Conservation (phyloP, 192 early-diverging fungal genomes). For the Endogone sp. region DNA sequence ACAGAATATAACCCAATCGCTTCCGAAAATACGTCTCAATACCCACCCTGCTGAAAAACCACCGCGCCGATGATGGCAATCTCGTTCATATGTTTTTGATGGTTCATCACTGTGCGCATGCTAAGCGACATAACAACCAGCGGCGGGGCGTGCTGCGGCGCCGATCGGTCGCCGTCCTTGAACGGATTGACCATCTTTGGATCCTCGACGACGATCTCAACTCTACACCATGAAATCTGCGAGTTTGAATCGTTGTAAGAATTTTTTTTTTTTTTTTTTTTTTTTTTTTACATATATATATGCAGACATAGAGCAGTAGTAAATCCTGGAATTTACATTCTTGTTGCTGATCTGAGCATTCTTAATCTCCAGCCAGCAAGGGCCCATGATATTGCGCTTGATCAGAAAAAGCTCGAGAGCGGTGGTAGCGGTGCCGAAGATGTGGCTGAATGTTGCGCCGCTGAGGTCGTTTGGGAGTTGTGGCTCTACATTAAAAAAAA, state of each 20-base stretch:
- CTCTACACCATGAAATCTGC: conserved; percentile 87
- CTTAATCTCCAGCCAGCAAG: conserved; percentile 83
- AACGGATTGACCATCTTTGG: conserved; percentile 66
- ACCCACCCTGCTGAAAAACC: conserved; percentile 65
- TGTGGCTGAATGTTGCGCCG: conserved; percentile 76
- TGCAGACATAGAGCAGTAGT: background rate
- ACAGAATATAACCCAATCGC: background rate
- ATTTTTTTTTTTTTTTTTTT: background rate
- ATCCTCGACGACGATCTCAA: conserved; percentile 63
- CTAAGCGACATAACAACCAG: conserved; percentile 85
- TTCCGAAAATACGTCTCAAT: background rate
- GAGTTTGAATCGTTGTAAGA: no score
- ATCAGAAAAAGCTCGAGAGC: conserved; percentile 93
- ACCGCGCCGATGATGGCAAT: conserved; percentile 75
- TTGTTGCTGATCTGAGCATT: conserved; percentile 44
- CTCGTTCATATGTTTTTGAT: conserved; percentile 81
- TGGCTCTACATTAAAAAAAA: conserved; percentile 41
- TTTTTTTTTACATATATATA: no score
- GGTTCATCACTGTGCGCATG: conserved; percentile 80
- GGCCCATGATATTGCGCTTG: conserved; percentile 94
- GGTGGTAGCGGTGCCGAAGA: conserved; percentile 84
- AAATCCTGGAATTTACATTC: conserved; percentile 31
- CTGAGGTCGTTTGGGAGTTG: conserved; percentile 48
- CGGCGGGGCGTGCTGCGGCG: conserved; percentile 53
- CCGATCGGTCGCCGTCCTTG: conserved; percentile 47